Evolutionary conservation across 2,329 filamentous ascomycete genomes (phyloP), one percentile per base, ranked within the genome.

Genomic region (Scedosporium aurantiacum): DNA sequence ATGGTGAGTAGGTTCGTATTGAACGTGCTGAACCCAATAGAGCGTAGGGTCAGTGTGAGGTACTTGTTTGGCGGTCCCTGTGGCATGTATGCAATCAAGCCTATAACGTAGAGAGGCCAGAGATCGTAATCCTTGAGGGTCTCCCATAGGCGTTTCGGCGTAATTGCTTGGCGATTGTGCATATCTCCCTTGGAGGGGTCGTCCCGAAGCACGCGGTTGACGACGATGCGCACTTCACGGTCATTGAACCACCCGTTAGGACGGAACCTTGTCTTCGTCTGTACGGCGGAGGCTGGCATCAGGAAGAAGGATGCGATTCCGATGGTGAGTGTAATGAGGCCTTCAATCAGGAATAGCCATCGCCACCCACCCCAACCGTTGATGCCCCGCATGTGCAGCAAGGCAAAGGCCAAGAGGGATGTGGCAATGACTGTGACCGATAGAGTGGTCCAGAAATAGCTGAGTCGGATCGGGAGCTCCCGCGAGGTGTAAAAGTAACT

Each of bases 1-100:
- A 86, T 83, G 4, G 78, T 79, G 25, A 86, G 73, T 3, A 86
- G 70, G 61, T 83, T 85, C 1, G 79, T 79, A n/a, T 79, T 70
- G 66, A 83, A 79, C 12, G 77, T 79, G 62, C 72, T 68, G 67
- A 82, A 82, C 1, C 74, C 81, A 0, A 83, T 71, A 1, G 73
- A 70, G 37, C 76, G 75, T 0, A 83, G 71, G 5, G 75, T 79
- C 10, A 82, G 73, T 0, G 81, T 81, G 5, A 84, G 72, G 58
- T 82, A 82, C 8, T 60, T 54, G 18, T 28, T 8, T n/a, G 58
- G 25, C 28, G 58, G 58, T 6, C 47, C 43, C 10, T 54, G 47
- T 28, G 58, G 58, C n/a, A 60, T 60, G 0, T 67, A 71, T 0
- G 72, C 70, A 0, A 81, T 80, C 5, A 82, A 79, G 47, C 76